A percentile compares a stretch with the other conserved stretches of the same genome.
Conservation (phyloP, 177 flowering plant genomes). For the Telopea speciosissima region DNA sequence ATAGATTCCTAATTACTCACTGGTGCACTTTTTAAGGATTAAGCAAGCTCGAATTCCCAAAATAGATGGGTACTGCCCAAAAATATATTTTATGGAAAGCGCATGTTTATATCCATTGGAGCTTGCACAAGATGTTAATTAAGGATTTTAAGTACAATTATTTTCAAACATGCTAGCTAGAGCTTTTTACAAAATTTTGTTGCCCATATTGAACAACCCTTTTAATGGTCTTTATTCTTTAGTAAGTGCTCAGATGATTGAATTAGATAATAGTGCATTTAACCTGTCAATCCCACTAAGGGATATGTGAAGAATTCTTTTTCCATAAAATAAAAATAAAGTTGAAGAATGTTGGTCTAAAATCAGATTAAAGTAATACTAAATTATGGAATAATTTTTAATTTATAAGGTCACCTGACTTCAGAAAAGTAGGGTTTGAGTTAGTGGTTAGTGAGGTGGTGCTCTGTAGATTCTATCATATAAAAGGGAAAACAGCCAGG, state of each 20-base stretch:
- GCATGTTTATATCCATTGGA: too few relatives aligned
- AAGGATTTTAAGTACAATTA: not conserved
- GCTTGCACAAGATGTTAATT: too few relatives aligned
- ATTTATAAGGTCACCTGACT: not conserved
- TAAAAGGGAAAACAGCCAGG: not conserved
- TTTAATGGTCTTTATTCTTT: not conserved
- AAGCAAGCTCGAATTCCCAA: too few relatives aligned
- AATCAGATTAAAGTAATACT: not conserved
- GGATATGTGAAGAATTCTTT: too few relatives aligned
- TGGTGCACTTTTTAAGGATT: too few relatives aligned
- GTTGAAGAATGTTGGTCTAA: not conserved
- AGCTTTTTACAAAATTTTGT: too few relatives aligned
- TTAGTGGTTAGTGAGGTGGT: not conserved
- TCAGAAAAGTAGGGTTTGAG: not conserved
- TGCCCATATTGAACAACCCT: not conserved
- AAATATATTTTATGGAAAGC: not conserved
- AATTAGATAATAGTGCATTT: too few relatives aligned
- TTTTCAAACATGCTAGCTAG: not conserved
- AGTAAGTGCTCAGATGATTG: not conserved
- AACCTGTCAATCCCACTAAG: not conserved
- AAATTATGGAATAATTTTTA: not conserved
- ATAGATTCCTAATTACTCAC: not conserved
- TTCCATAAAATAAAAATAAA: too few relatives aligned
- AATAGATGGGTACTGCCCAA: too few relatives aligned
- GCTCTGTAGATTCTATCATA: not conserved